phyloP scores from a whole-genome alignment of 768 basidiomycete species.

The Termitomyces sp. region DNA sequence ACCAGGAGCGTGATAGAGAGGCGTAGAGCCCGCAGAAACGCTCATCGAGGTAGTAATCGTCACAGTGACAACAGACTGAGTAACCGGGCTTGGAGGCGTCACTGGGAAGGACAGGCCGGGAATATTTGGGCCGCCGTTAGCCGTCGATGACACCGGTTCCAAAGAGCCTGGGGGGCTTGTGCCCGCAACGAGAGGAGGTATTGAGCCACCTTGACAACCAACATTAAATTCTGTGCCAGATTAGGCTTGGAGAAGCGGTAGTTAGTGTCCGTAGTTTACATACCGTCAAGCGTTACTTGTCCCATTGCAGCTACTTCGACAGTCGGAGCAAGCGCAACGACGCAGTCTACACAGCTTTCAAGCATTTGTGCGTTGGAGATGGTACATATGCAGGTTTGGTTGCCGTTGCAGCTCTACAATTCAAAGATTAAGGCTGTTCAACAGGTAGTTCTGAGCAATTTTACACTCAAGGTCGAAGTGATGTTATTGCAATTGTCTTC shows the following conservation, averaged over 20 bases:
- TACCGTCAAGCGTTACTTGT: constrained; percentile 21
- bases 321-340: constrained; percentile 15
- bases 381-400: constrained; percentile 22
- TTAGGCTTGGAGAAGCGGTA: neutral
- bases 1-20: neutral
- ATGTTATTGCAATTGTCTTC: neutral
- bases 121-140: no score
- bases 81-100: neutral
- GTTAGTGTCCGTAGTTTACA: neutral
- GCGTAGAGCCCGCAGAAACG: neutral
- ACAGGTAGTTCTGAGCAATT: neutral
- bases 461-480: neutral
- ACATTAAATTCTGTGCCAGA: neutral
- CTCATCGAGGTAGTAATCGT: no score
- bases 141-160: neutral
- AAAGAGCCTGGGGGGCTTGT: neutral
- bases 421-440: neutral
- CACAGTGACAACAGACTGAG: neutral
- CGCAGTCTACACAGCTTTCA: constrained; percentile 27
- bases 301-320: constrained; percentile 9
- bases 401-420: constrained; percentile 20
- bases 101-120: neutral
- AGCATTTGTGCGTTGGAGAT: constrained; percentile 18
- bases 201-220: neutral
- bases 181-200: neutral